Evolutionary conservation across 495 filamentous ascomycete species (phyloP), one percentile per base, ranked within the genome.

Genomic region (Penicillium herquei): DNA sequence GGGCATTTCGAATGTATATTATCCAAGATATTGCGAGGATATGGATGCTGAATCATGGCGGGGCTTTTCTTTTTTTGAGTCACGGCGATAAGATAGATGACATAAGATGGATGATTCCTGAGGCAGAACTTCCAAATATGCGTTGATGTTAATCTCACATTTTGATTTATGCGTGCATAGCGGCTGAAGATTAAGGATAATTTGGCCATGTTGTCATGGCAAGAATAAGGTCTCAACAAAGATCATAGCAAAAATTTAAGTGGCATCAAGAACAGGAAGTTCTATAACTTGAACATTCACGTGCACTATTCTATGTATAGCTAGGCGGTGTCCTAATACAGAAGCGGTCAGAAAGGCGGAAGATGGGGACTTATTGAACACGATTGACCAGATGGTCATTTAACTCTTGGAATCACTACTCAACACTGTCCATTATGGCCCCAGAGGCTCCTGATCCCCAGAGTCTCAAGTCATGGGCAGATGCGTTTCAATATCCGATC

Each of bases 401-500:
- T 35, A 12, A 48, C 47, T 39, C 34, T 17, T 40, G 13, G 14
- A 54, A 54, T 30, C 43, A 39, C 9, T 17, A n/a, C 32, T 26
- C 37, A 52, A 39, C 49, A 53, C 21, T 42, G 41, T 51, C 41
- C 64, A 72, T 43, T 52, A 88, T 87, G 84, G 77, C 82, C 14
- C 67, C 71, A 34, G 80, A 84, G 59, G 73, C 72, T 9, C 81
- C 81, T 14, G 84, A 88, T 58, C 77, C 83, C 12, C 74, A 80
- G 62, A 76, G 72, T 57, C 71, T 88, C 56, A 77, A 78, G 56
- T 79, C 78, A 67, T 87, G 85, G 83, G 76, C 87, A 56, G 84
- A 87, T 71, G 85, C 83, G 12, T 88, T 88, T 59, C 81, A 85
- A 47, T 83, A 85, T 61, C 81, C 85, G 13, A 77, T 88, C 50